Evolutionary conservation across 1,284 basidiomycete genomes (phyloP), one percentile per base, ranked within the genome.

Genomic region (Ustilago sp.): DNA sequence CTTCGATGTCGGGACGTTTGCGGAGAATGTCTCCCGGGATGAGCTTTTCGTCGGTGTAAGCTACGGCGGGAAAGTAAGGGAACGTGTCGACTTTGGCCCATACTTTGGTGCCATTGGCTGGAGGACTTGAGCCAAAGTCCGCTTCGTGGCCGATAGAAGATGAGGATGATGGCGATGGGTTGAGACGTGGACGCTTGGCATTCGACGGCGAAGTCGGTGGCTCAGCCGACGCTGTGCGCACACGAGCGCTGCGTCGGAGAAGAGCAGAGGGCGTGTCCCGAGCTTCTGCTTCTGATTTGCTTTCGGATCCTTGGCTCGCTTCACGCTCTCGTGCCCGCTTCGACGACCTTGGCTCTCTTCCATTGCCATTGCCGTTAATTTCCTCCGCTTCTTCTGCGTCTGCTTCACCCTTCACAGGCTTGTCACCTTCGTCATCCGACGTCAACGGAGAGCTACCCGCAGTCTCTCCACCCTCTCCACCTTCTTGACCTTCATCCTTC

Each of bases 21-120:
- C 39, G 63, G 2, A 62, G 15, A 6, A 68, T 36, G 2, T 57
- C 23, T 0, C 34, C 28, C 3, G 68, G 64, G 8, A 67, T 53
- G 43, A 45, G n/a, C 43, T 19, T 45, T 3, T 55, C 23, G 1
- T 59, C 23, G 17, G 19, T 13, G 32, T 77, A 63, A 15, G 36
- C 41, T 4, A 77, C 51, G 12, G 64, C 75, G 0, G 75, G 75
- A n/a, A 65, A 71, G 53, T 67, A 57, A 1, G 75, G 71, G 34
- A 55, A 66, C 0, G 60, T 67, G 19, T 74, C 71, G 23, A 77
- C 41, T 41, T 77, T 77, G 32, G 75, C 75, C 75, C 75, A 77
- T 6, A 77, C 75, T 43, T 62, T 54, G 4, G 71, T 74, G 19
- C 68, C 74, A 36, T 45, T 43, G 31, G 52, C 47, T 17, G 70